Percentiles rank a stretch among this genome's conserved stretches.
Conservation (phyloP, 1,284 basidiomycete genomes). For the Flammula alnicola region DNA sequence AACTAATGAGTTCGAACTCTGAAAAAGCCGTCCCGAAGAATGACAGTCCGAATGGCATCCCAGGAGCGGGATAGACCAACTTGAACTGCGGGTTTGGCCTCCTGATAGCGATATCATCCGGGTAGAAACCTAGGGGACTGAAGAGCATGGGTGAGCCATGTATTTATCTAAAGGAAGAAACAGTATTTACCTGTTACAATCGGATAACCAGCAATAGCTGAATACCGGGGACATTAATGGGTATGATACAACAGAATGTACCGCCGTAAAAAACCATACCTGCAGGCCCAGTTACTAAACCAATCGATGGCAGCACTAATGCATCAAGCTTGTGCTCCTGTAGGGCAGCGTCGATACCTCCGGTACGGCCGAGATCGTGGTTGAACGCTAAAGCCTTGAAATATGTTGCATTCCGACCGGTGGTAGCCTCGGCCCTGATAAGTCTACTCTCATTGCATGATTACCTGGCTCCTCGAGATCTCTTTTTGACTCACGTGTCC, state of each 20-base stretch:
- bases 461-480: neutral
- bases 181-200: constrained; percentile 51
- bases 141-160: neutral
- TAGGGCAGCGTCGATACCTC: constrained; percentile 63
- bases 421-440: constrained; percentile 50
- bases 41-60: constrained; percentile 65
- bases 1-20: constrained; percentile 60
- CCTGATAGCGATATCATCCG: constrained; percentile 47
- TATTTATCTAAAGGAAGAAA: neutral
- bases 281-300: constrained; percentile 47
- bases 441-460: constrained; percentile 38
- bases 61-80: constrained; percentile 58
- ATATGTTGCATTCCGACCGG: constrained; percentile 49
- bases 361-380: constrained; percentile 54
- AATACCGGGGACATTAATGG: too few relatives aligned
- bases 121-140: constrained; percentile 70
- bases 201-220: constrained; percentile 63
- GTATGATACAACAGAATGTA: neutral
- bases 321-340: constrained; percentile 57
- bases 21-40: constrained; percentile 69
- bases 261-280: neutral
- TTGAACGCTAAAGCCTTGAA: constrained; percentile 53
- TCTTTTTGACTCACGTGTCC: too few relatives aligned
- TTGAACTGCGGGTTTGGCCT: constrained; percentile 24
- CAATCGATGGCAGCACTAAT: constrained; percentile 57